Percentiles rank a stretch among this genome's conserved stretches.
phyloP scores from a whole-genome alignment of 208 protist genomes.

The Leishmania turanica region DNA sequence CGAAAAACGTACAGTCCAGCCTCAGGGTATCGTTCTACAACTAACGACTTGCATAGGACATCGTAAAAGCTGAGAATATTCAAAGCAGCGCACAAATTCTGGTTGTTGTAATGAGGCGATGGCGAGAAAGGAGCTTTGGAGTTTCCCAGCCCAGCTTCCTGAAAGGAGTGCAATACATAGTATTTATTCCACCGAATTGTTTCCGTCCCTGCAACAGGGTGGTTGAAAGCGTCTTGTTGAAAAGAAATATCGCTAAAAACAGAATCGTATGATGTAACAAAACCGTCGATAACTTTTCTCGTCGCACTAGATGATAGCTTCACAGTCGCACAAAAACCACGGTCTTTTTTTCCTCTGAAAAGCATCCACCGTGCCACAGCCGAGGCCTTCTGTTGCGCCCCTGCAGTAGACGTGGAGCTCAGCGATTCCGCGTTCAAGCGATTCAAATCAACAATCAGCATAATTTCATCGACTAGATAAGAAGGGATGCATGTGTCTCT shows the following conservation, averaged over 20 bases:
- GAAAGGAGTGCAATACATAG: neutral
- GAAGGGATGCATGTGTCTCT: slow-evolving; percentile 39
- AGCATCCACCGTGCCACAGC: slow-evolving; percentile 16
- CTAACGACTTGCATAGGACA: slow-evolving; percentile 6
- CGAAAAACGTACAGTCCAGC: slow-evolving; percentile 30
- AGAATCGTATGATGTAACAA: slow-evolving; percentile 13
- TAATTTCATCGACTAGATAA: slow-evolving; percentile 37
- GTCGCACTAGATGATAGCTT: neutral
- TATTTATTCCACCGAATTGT: slow-evolving; percentile 24
- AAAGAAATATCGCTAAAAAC: slow-evolving; percentile 23
- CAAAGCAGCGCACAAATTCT: slow-evolving; percentile 49
- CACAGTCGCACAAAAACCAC: neutral
- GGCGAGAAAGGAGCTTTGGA: slow-evolving; percentile 7
- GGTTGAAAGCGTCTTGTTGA: slow-evolving; percentile 2
- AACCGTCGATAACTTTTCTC: slow-evolving; percentile 14
- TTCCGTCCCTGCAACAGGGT: slow-evolving; percentile 12
- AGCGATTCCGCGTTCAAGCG: slow-evolving; percentile 26
- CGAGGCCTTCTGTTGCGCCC: slow-evolving; percentile 7
- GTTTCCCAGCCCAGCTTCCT: neutral
- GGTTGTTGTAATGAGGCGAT: slow-evolving; percentile 52
- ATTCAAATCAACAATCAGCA: slow-evolving; percentile 50
- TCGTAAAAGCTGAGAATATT: slow-evolving; percentile 43
- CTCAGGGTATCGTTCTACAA: slow-evolving; percentile 4
- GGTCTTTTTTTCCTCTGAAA: slow-evolving; percentile 5
- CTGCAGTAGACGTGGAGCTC: slow-evolving; percentile 2